Evolutionary conservation across 108 stramenopile species (phyloP).

Genomic region (Nitzschia sp.): DNA sequence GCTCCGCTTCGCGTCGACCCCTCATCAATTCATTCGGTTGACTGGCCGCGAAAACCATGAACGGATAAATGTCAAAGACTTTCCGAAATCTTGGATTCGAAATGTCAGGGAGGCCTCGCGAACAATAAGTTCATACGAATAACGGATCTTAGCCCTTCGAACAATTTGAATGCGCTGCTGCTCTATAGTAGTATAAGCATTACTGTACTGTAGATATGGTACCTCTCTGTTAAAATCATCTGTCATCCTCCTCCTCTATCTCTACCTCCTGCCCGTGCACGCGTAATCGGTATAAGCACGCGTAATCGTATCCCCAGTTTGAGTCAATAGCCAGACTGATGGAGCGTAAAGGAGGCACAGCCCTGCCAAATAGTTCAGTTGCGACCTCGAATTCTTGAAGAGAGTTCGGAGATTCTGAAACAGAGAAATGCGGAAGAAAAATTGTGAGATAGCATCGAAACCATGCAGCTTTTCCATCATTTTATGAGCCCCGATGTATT

Average conservation of each 20-base stretch:
- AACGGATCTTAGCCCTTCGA: too few relatives aligned
- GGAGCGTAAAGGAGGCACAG: conserved; percentile 61
- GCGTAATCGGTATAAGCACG: conserved; percentile 82
- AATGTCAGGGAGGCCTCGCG: conserved; percentile 41
- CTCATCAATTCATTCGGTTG: conserved; percentile 32
- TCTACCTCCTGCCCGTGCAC: conserved; percentile 55
- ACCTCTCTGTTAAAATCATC: too few relatives aligned
- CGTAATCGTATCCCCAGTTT: conserved; percentile 71
- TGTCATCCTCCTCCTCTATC: conserved; percentile 9
- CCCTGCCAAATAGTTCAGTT: conserved; percentile 31
- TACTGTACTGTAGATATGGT: too few relatives aligned
- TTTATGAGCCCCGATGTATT: neutral
- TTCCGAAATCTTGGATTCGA: conserved; percentile 55
- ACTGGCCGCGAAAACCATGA: conserved; percentile 28
- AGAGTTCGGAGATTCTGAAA: conserved; percentile 2
- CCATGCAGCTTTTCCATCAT: neutral
- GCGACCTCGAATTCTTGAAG: conserved; percentile 66
- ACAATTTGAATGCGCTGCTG: too few relatives aligned
- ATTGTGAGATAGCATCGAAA: neutral
- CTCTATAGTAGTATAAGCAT: too few relatives aligned
- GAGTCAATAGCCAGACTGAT: conserved; percentile 76
- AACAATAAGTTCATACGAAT: neutral
- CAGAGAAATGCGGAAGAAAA: neutral
- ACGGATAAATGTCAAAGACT: conserved; percentile 29
- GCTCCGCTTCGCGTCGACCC: conserved; percentile 36